These are phyloP conservation scores for Globisporangium perplexum DNA, from an alignment of 352 stramenopile genomes.

Conservation along the genomic window DNA sequence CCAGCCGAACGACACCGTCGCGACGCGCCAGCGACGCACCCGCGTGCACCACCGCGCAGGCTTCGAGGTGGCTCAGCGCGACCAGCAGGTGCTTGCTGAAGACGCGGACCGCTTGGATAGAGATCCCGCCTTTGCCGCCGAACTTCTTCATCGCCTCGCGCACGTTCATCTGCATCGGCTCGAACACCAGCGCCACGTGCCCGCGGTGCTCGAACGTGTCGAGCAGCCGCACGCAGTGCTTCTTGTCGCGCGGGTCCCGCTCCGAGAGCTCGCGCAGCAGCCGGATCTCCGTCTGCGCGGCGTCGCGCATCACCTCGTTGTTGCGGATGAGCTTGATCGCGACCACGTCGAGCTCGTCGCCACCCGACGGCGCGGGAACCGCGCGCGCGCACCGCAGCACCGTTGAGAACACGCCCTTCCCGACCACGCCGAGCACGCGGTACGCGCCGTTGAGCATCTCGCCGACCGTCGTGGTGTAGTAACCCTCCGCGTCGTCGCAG, in stretches of 20 bases:
- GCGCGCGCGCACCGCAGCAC: constrained; percentile 92
- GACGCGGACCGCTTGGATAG: constrained; percentile 77
- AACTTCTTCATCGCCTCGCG: constrained; percentile 90
- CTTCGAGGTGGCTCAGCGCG: constrained; percentile 67
- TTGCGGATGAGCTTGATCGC: constrained; percentile 91
- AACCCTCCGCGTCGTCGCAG: constrained; percentile 96
- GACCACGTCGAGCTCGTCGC: constrained; percentile 29
- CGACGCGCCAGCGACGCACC: too few relatives aligned
- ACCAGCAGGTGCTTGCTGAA: constrained; percentile 81
- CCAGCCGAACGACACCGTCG: too few relatives aligned
- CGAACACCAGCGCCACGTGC: constrained; percentile 97
- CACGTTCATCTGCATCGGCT: constrained; percentile 97
- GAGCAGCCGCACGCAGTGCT: constrained; percentile 82
- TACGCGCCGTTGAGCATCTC: constrained; percentile 92
- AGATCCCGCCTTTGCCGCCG: constrained; percentile 77
- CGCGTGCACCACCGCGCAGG: constrained; percentile 90
- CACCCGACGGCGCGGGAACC: constrained; percentile 17
- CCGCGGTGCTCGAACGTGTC: constrained; percentile 89
- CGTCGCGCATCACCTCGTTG: constrained; percentile 98
- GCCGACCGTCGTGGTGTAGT: constrained; percentile 95
- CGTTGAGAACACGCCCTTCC: constrained; percentile 98
- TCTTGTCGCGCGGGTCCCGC: constrained; percentile 71
- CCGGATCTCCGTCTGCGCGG: constrained; percentile 82
- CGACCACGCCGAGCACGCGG: constrained; percentile 90
- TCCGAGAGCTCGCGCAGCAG: constrained; percentile 71